Evolutionary conservation across 106 monocot genomes (phyloP), one percentile per base, ranked within the genome.

Genomic region (Phalaenopsis equestris): DNA sequence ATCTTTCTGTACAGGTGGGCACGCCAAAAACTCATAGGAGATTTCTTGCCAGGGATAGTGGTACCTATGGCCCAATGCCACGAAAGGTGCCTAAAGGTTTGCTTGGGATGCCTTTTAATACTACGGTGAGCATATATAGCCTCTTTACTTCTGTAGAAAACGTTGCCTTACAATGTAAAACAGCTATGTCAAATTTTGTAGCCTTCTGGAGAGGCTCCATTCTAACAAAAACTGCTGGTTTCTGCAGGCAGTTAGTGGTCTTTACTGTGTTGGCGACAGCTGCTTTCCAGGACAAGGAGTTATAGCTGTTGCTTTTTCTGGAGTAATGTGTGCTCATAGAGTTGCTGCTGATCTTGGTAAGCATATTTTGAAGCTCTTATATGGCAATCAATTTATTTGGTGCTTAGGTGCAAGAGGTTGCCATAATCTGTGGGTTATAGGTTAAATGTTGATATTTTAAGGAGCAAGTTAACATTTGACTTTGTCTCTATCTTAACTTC

Each of bases 251-350:
- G 90, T 98, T 77, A 84, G 90, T 84, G 94, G 92, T 55, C 89
- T 98, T 23, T 98, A 94, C 78, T 98, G 98, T 83, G 94, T 94
- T 82, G 98, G 98, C 12, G 98, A 98, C 80, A 94, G 97, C 81
- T 98, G 92, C 83, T 98, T 98, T 80, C 98, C 98, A 77, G 98
- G 98, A 56, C 98, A 98, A 87, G 94, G 98, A 67, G 98, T 98
- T 80, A 94, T 98, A 78, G 98, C 98, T 80, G 98, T 98, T 78
- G 89, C 98, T 73, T 98, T 98, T 81, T 98, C 98, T 41, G 98
- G 98, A 67, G 70, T 98, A 24, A 98, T 94, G 98, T 98, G 98
- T 87, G 94, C 97, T 81, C 94, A 98, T 82, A 90, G 98, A 87
- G 98, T 98, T 83, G 98, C 98, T 80, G 98, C 94, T 77, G 98